Base-by-base conservation (phyloP, 2,329 filamentous ascomycete genomes). In the Fusarium stilboides region DNA sequence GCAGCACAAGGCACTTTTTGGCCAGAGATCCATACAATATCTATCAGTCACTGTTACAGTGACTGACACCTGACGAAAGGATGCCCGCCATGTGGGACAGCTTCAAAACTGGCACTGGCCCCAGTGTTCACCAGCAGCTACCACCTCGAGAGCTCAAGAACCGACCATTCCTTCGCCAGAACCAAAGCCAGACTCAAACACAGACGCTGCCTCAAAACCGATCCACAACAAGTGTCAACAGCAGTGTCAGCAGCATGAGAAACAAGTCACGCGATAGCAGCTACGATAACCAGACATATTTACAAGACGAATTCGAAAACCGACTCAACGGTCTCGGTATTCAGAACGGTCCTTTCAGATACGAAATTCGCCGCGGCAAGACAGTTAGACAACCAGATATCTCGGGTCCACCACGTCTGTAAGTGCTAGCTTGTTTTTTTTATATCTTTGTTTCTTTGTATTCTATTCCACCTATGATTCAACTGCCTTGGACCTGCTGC, bases 281-380 rank as follows among this genome's bases (percentile, higher is more conserved):
- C 49, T 57, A 54, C 47, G 57, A 64, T 24, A 67, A 58, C 13
- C 71, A 57, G 50, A 28, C 57, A 10, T 64, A 65, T 56, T 69
- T 71, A 52, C 69, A 75, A 33, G 63, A 58, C 60, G 62, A 74
- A n/a, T 70, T 75, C 50, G 74, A 74, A 45, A 71, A 70, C 54
- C 70, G 75, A 42, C 71, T 78, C 46, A 73, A 76, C 71, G 73
- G 72, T 24, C 73, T 79, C 26, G 73, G 72, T 47, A 72, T 75
- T 51, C 69, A 69, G 54, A 71, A 74, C 69, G 70, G 65, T 33
- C 73, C 77, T 33, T 68, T 69, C 62, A 72, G 68, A 33, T 78
- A 75, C 70, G 77, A 78, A 54, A 72, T 78, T 44, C 74, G 75
- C 40, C 63, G 73, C 51, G 78, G 77, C 47, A 79, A 76, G 62